Percentiles rank a stretch among this genome's conserved stretches.
These are phyloP conservation scores for Taiozyma sp. DNA, from an alignment of 1,139 yeast species.

Conservation along the genomic window DNA sequence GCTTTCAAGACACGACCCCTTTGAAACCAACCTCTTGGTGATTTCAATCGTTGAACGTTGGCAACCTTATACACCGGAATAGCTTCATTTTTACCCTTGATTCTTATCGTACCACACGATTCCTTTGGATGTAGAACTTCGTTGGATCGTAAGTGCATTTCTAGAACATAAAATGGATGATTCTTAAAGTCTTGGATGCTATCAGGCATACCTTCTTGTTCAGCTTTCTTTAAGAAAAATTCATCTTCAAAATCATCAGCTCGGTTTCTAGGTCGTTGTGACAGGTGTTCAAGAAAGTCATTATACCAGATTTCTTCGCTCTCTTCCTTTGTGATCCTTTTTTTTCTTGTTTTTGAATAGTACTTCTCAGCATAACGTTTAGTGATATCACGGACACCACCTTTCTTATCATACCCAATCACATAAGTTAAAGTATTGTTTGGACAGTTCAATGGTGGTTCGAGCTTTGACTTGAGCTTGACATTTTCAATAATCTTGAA, in stretches of 20 bases:
- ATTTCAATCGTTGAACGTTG: no score
- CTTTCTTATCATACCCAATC: conserved; percentile 63
- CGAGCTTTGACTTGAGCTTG: conserved; percentile 51
- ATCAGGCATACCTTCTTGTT: conserved; percentile 83
- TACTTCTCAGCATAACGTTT: conserved; percentile 67
- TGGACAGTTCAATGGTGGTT: conserved; percentile 63
- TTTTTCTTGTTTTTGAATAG: conserved; percentile 71
- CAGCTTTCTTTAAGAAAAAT: conserved; percentile 62
- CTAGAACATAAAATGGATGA: no score
- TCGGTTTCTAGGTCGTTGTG: conserved; percentile 32
- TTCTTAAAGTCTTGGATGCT: no score
- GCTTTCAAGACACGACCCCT: no score
- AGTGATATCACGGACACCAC: conserved; percentile 76
- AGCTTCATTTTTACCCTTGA: no score
- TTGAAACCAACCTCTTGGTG: no score
- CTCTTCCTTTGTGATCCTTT: conserved; percentile 56
- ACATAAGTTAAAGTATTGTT: conserved; percentile 67
- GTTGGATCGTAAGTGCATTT: no score
- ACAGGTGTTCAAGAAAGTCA: conserved; percentile 23
- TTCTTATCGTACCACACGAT: no score
- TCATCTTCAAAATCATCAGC: conserved; percentile 65
- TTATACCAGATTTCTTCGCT: conserved; percentile 61
- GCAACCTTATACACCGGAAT: no score
- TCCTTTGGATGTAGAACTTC: no score
- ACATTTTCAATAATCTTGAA: conserved; percentile 67